phyloP scores from a whole-genome alignment of 108 stramenopile species.

The Mediolabrus comicus region DNA sequence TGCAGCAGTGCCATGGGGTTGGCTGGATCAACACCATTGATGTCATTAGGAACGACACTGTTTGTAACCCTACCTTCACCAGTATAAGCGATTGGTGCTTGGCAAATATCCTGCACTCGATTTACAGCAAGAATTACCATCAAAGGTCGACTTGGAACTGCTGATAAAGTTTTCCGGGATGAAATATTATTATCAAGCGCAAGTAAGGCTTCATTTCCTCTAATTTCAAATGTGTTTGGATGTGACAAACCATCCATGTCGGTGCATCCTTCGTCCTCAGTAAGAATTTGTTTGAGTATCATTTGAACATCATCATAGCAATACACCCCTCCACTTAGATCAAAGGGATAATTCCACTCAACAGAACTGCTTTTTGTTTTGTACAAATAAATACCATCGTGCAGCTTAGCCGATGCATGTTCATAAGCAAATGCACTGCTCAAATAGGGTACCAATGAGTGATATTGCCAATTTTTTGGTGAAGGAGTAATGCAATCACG shows the following conservation, averaged over 20 bases:
- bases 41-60: not conserved
- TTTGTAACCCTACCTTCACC: not conserved
- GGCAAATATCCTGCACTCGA: slow-evolving; percentile 44
- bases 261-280: not conserved
- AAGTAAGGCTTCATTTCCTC: slow-evolving; percentile 12
- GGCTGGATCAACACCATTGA: not conserved
- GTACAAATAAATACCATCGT: slow-evolving; percentile 29
- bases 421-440: not conserved
- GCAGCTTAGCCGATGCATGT: not conserved
- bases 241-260: slow-evolving; percentile 12
- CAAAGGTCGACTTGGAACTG: slow-evolving; percentile 22
- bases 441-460: slow-evolving; percentile 1
- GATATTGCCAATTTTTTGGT: slow-evolving; percentile 21
- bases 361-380: slow-evolving; percentile 9
- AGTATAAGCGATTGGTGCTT: slow-evolving; percentile 39
- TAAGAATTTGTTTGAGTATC: slow-evolving; percentile 6
- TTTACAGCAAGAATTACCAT: slow-evolving; percentile 41
- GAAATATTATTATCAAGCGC: not conserved
- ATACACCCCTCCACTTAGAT: slow-evolving; percentile 50
- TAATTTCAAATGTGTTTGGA: slow-evolving; percentile 44
- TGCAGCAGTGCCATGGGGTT: slow-evolving; percentile 20
- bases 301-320: slow-evolving; percentile 12
- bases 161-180: slow-evolving; percentile 9
- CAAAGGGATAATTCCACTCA: slow-evolving; percentile 50
- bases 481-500: slow-evolving; percentile 29